Evolutionary conservation across 352 stramenopile genomes (phyloP).

Genomic region (Phytophthora pinifolia): DNA sequence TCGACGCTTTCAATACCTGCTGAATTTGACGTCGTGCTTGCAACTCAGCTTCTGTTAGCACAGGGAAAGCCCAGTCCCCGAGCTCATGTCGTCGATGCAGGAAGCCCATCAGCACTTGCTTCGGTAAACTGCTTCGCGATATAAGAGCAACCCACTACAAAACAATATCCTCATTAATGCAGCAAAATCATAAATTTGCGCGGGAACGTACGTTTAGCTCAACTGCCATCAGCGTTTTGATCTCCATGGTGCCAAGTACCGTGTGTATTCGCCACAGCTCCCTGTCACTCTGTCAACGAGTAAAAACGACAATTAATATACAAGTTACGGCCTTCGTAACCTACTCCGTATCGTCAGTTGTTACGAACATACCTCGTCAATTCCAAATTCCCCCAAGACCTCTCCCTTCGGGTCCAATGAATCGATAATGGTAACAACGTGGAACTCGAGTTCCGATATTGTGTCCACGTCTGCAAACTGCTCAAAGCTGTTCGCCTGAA

Average conservation of each 20-base stretch:
- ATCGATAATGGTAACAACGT: conserved; percentile 42
- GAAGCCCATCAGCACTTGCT: conserved; percentile 28
- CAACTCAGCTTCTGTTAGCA: conserved; percentile 43
- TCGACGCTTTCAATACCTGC: conserved; percentile 20
- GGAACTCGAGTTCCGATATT: conserved; percentile 50
- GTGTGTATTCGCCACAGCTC: conserved; percentile 37
- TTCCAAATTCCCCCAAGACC: conserved; percentile 18
- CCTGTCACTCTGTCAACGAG: conserved; percentile 14
- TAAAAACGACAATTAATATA: background rate
- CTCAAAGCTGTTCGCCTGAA: conserved; percentile 32
- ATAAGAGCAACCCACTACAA: conserved; percentile 51
- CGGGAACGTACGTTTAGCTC: conserved; percentile 45
- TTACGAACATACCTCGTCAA: conserved; percentile 36
- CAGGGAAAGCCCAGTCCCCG: conserved; percentile 49
- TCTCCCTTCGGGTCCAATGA: conserved; percentile 27
- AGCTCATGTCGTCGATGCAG: conserved; percentile 57
- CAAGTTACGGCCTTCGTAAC: no score
- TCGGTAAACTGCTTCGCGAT: conserved; percentile 42
- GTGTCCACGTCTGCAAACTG: conserved; percentile 39
- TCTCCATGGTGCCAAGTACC: conserved; percentile 48
- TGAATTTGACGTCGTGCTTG: conserved; percentile 34
- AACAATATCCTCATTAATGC: background rate
- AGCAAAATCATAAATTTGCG: background rate
- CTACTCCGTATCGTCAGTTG: no score
- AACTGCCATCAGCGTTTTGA: conserved; percentile 47